These are phyloP conservation scores for Bromus sterilis DNA, from an alignment of 176 grass and related monocot species.

Conservation along the genomic window DNA sequence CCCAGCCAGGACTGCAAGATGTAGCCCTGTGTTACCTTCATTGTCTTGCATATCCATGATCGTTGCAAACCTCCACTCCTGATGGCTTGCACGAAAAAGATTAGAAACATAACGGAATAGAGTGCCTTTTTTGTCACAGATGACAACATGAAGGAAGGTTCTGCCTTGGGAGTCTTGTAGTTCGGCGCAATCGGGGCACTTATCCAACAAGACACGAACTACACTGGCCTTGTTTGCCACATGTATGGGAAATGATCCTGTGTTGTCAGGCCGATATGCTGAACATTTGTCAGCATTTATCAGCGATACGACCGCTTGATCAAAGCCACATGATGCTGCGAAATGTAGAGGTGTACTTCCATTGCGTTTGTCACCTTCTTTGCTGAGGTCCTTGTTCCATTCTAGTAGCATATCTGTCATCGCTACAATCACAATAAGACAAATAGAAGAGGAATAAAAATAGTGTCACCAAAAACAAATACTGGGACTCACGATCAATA, in stretches of 20 bases:
- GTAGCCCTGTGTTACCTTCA: constrained; percentile 20
- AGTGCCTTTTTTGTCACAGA: not conserved
- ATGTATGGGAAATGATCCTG: not conserved
- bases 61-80: not conserved
- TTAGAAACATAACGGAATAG: too few relatives aligned
- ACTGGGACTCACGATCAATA: not conserved
- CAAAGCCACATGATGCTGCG: not conserved
- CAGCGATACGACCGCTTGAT: not conserved
- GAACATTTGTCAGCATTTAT: not conserved
- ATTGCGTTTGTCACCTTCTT: not conserved
- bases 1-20: constrained; percentile 1
- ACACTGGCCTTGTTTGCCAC: not conserved
- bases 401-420: not conserved
- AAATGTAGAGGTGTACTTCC: not conserved
- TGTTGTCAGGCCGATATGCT: not conserved
- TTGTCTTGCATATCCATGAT: constrained; percentile 5
- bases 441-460: not conserved
- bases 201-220: not conserved
- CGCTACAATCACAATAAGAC: not conserved
- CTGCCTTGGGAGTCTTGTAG: not conserved
- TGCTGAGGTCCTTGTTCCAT: not conserved
- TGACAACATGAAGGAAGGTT: not conserved
- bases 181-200: not conserved
- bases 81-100: not conserved
- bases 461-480: not conserved